Evolutionary conservation across 306 rosid genomes (phyloP).

Genomic region (Vigna unguiculata): DNA sequence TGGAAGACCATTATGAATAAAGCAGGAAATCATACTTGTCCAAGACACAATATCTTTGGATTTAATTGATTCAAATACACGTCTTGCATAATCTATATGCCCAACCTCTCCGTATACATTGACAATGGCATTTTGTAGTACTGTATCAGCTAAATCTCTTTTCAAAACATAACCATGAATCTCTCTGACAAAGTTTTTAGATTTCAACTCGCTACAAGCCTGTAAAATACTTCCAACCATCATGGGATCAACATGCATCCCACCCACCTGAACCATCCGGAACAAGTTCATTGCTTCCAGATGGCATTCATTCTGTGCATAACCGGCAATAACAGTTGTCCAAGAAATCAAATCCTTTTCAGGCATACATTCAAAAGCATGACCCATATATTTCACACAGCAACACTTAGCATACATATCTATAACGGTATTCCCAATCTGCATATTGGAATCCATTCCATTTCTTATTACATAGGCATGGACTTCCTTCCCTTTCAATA

Average conservation of each 20-base stretch:
- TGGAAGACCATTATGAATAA: constrained; percentile 61
- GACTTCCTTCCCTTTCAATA: constrained; percentile 65
- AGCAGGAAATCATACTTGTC: constrained; percentile 78
- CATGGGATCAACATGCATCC: constrained; percentile 59
- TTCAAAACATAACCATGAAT: constrained; percentile 58
- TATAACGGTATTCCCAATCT: constrained; percentile 66
- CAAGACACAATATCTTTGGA: constrained; percentile 76
- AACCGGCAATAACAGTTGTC: constrained; percentile 78
- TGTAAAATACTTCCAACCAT: constrained; percentile 73
- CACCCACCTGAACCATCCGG: constrained; percentile 51
- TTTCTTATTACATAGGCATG: constrained; percentile 70
- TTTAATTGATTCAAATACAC: constrained; percentile 57
- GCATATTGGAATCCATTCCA: constrained; percentile 64
- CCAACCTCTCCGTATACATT: constrained; percentile 66
- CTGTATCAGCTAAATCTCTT: constrained; percentile 59
- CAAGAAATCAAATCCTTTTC: constrained; percentile 70
- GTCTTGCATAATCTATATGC: constrained; percentile 53
- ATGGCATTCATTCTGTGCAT: constrained; percentile 62
- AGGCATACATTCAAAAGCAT: constrained; percentile 57
- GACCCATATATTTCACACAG: constrained; percentile 59
- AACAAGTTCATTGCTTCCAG: constrained; percentile 57
- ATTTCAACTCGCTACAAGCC: constrained; percentile 61
- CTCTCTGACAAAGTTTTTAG: constrained; percentile 58
- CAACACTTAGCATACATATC: constrained; percentile 78
- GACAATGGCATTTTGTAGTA: constrained; percentile 67